Evolutionary conservation across 2,329 filamentous ascomycete species (phyloP), one percentile per base, ranked within the genome.

Genomic region (Claviceps paspali): DNA sequence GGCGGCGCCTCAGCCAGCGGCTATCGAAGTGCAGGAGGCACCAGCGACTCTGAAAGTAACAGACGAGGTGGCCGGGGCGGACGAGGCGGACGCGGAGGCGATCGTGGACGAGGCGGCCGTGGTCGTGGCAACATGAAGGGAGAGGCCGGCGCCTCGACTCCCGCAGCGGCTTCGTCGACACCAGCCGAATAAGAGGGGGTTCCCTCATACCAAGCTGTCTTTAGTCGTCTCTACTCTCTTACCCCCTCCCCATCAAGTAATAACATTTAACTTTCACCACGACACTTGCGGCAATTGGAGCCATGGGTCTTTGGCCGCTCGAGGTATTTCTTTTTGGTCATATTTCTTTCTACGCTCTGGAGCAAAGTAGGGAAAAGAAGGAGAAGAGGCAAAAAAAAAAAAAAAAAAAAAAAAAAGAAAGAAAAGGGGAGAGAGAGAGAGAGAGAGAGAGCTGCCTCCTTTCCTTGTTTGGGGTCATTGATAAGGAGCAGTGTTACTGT

Each of bases 1-100:
- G 74, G 79, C 37, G 74, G 76, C 34, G 58, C 60, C 35, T 58
- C 56, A 38, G 59, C 72, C 40, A 82, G 80, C 48, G 85, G 84
- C 41, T 94, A 94, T 63, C 79, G 84, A 48, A 92, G 85, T 52
- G 82, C 81, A 38, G 82, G 59, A 36, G 84, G 83, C 41, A 87
- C 83, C 41, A 80, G 77, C 52, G 79, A 76, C 45, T 73, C 70
- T 26, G 73, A 76, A 50, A 70, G 68, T 40, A 71, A 66, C 40
- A 63, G 68, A 43, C 67, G 70, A 9, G 66, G 65, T 36, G 67
- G 67, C 17, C 68, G 74, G 33, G 73, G 73, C 12, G 65, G 63
- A 23, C 63, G 72, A 10, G 68, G 72, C 32, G 66, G 72, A 26
- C 71, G 77, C 33, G 72, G 75, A 33, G 64, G 66, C 42, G 67